Evolutionary conservation across 148 eudicot species (phyloP).

Genomic region (Fagopyrum tataricum): DNA sequence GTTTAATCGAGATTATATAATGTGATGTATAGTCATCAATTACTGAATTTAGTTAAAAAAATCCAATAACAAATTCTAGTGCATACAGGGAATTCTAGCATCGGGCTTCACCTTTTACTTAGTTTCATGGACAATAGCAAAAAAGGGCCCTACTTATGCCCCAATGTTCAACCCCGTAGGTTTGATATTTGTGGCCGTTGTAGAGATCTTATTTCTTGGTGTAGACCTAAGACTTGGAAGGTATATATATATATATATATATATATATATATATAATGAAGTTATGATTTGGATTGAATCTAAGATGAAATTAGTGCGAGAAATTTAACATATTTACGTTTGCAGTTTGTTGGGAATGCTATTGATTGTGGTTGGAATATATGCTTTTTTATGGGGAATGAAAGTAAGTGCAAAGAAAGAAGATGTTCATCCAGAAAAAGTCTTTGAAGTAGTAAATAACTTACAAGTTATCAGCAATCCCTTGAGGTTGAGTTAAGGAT

Average conservation of each 20-base stretch:
- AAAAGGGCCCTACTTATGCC: constrained; percentile 56
- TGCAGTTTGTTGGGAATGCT: constrained; percentile 62
- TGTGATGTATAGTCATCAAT: too few relatives aligned
- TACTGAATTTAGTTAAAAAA: too few relatives aligned
- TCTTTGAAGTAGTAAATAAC: neutral
- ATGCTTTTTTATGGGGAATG: constrained; percentile 51
- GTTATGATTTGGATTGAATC: neutral
- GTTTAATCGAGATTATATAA: too few relatives aligned
- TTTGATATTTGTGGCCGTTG: constrained; percentile 39
- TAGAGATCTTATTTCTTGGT: constrained; percentile 42
- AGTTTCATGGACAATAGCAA: constrained; percentile 46
- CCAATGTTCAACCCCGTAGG: constrained; percentile 65
- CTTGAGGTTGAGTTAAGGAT: too few relatives aligned
- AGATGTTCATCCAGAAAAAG: neutral
- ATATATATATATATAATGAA: too few relatives aligned
- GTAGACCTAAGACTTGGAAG: constrained; percentile 38
- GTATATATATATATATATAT: constrained; percentile 23
- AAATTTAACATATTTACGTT: neutral
- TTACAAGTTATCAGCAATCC: too few relatives aligned
- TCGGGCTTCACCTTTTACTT: constrained; percentile 44
- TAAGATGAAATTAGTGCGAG: neutral
- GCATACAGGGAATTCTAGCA: constrained; percentile 38
- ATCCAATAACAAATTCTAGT: neutral
- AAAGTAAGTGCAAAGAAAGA: neutral
- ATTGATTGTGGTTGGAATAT: constrained; percentile 42